These are phyloP conservation scores for Emericellopsis terricola DNA, from an alignment of 495 filamentous ascomycete species.

Conservation along the genomic window DNA sequence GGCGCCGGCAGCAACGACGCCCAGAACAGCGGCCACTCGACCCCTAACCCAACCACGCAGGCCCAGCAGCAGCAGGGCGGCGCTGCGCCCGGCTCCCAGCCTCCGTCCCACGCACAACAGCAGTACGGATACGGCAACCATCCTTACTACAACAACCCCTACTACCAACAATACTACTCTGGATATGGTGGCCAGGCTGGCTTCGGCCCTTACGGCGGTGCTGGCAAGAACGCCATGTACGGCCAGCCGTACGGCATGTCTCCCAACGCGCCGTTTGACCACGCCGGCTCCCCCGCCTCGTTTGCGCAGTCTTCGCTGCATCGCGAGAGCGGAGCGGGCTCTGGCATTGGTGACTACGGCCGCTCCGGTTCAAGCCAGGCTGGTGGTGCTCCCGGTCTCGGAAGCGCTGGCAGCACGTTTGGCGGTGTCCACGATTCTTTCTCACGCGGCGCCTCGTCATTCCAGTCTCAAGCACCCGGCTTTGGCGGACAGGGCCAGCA, in stretches of 20 bases:
- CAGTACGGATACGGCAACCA: conserved; percentile 47
- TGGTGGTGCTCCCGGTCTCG: conserved; percentile 45
- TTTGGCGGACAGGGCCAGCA: conserved; percentile 45
- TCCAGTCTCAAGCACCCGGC: conserved; percentile 44
- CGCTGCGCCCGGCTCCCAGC: conserved; percentile 16
- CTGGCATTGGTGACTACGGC: conserved; percentile 50
- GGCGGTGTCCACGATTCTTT: conserved; percentile 62
- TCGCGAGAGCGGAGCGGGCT: conserved; percentile 39
- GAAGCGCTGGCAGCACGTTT: conserved; percentile 46
- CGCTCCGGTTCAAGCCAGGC: conserved; percentile 60
- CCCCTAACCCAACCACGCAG: conserved; percentile 65
- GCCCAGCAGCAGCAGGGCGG: conserved; percentile 34
- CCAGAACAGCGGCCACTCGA: conserved; percentile 72
- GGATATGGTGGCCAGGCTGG: conserved; percentile 45
- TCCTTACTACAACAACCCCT: conserved; percentile 60
- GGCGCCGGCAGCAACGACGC: conserved; percentile 57
- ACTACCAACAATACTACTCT: conserved; percentile 64
- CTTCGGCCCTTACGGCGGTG: conserved; percentile 54
- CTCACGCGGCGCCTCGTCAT: conserved; percentile 42
- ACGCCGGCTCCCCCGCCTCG: conserved; percentile 57
- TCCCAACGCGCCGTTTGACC: conserved; percentile 56
- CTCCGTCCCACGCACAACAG: conserved; percentile 32
- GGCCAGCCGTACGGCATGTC: conserved; percentile 63
- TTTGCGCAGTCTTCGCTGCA: conserved; percentile 56
- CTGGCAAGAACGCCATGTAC: conserved; percentile 60